Percentiles rank a stretch among this genome's conserved stretches.
Evolutionary conservation across 1,284 basidiomycete genomes (phyloP).

Genomic region (Gastroboletus turbinatus): DNA sequence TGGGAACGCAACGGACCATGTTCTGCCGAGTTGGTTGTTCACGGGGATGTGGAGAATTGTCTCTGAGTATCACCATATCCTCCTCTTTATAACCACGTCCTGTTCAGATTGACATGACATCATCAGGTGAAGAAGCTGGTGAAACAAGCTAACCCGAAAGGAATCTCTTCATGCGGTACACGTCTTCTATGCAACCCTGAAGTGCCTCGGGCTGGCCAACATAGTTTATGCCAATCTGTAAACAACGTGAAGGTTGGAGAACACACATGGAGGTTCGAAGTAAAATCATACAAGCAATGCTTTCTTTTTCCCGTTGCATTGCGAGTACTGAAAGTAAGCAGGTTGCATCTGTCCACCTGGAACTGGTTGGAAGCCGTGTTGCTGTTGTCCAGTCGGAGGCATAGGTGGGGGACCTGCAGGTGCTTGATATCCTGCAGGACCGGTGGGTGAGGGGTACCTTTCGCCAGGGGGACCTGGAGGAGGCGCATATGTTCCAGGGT

Average conservation of each 20-base stretch:
- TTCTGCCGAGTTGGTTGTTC: conserved; percentile 78
- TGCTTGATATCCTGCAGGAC: conserved; percentile 29
- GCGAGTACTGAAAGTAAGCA: conserved; percentile 80
- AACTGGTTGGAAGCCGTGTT: conserved; percentile 66
- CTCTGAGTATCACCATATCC: conserved; percentile 88
- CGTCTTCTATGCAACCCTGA: conserved; percentile 88
- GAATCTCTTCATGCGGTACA: conserved; percentile 73
- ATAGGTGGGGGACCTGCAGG: conserved; percentile 42
- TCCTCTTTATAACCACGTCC: conserved; percentile 64
- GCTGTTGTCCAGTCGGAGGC: conserved; percentile 64
- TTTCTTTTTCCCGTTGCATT: conserved; percentile 79
- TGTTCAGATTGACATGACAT: conserved; percentile 1
- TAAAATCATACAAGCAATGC: conserved; percentile 64
- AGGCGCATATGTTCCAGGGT: conserved; percentile 34
- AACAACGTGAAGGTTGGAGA: neutral
- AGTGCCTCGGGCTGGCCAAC: conserved; percentile 61
- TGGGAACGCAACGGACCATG: conserved; percentile 54
- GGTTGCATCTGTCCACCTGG: conserved; percentile 50
- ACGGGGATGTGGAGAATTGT: conserved; percentile 63
- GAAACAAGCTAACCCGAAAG: conserved; percentile 52
- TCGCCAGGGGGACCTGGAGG: conserved; percentile 42
- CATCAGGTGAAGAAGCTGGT: neutral
- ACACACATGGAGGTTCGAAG: neutral
- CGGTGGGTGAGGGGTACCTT: conserved; percentile 28
- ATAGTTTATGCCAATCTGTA: conserved; percentile 84